These are phyloP conservation scores for Fomitopsis palustris DNA, from an alignment of 1,284 basidiomycete genomes.

Conservation along the genomic window DNA sequence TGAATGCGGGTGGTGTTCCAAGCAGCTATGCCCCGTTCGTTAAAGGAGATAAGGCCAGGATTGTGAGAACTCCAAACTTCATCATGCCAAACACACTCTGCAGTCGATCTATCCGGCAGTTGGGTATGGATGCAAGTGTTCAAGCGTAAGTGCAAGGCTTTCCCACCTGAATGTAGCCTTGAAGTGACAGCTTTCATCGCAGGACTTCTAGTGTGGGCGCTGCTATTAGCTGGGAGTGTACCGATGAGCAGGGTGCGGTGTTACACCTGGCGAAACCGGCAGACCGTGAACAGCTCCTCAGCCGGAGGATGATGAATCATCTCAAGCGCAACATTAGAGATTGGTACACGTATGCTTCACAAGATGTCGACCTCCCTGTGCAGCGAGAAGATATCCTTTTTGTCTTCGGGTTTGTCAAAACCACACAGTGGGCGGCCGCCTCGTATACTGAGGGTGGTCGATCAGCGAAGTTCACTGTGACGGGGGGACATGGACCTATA, in stretches of 20 bases:
- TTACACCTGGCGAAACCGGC: slow-evolving; percentile 15
- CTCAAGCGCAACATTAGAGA: slow-evolving; percentile 15
- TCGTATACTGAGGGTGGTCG: slow-evolving; percentile 14
- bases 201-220: slow-evolving; percentile 1
- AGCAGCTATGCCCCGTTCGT: slow-evolving; percentile 10
- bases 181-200: neutral
- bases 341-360: slow-evolving; percentile 17
- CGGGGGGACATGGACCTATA: slow-evolving; percentile 7
- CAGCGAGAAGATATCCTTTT: slow-evolving; percentile 19
- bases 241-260: slow-evolving; percentile 19
- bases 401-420: slow-evolving; percentile 20
- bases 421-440: slow-evolving; percentile 22
- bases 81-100: neutral
- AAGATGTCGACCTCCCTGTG: slow-evolving; percentile 8
- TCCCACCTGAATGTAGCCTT: neutral
- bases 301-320: slow-evolving; percentile 11
- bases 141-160: neutral
- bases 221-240: slow-evolving; percentile 15
- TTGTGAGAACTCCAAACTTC: neutral
- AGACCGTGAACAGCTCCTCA: slow-evolving; percentile 10
- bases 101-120: slow-evolving; percentile 4
- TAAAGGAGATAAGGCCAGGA: neutral
- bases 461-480: slow-evolving; percentile 11
- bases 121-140: neutral
- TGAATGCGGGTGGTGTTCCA: slow-evolving; percentile 16